Percentiles rank a stretch among this genome's conserved stretches.
Evolutionary conservation across 2,329 filamentous ascomycete genomes (phyloP).

Genomic region (Ophiognomonia clavigignenti-juglandacearum): DNA sequence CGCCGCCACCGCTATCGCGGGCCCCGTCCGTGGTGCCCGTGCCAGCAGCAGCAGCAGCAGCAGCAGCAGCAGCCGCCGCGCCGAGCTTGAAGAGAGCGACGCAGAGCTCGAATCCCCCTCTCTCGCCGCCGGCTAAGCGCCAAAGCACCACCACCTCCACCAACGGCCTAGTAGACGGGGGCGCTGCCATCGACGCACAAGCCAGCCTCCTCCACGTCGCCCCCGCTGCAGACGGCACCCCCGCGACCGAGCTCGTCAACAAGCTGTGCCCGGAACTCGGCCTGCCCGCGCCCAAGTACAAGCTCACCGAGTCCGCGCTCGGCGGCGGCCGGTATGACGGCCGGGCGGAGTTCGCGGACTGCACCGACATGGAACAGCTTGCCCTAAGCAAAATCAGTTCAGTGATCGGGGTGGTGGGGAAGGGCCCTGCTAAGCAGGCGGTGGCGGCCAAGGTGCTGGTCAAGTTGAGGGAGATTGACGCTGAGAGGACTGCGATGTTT

Average conservation of each 20-base stretch:
- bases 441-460: slow-evolving; percentile 35
- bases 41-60: too few relatives aligned
- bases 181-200: too few relatives aligned
- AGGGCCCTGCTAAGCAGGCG: slow-evolving; percentile 30
- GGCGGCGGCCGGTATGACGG: slow-evolving; percentile 36
- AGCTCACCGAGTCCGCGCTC: slow-evolving; percentile 15
- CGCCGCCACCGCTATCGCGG: too few relatives aligned
- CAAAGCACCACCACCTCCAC: not conserved
- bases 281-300: slow-evolving; percentile 30
- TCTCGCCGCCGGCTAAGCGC: slow-evolving; percentile 8
- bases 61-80: too few relatives aligned
- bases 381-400: slow-evolving; percentile 25
- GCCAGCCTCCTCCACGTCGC: not conserved
- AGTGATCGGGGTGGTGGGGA: slow-evolving; percentile 30
- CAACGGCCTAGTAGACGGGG: too few relatives aligned
- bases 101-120: not conserved
- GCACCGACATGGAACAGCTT: slow-evolving; percentile 25
- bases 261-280: slow-evolving; percentile 29
- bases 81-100: not conserved
- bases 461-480: slow-evolving; percentile 26
- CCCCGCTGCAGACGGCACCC: slow-evolving; percentile 8
- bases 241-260: not conserved
- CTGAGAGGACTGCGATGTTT: slow-evolving; percentile 18
- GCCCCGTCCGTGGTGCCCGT: too few relatives aligned
- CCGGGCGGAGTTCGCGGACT: slow-evolving; percentile 21